Conservation (phyloP, 2,329 filamentous ascomycete genomes). For the Ophiognomonia clavigignenti-juglandacearum region DNA sequence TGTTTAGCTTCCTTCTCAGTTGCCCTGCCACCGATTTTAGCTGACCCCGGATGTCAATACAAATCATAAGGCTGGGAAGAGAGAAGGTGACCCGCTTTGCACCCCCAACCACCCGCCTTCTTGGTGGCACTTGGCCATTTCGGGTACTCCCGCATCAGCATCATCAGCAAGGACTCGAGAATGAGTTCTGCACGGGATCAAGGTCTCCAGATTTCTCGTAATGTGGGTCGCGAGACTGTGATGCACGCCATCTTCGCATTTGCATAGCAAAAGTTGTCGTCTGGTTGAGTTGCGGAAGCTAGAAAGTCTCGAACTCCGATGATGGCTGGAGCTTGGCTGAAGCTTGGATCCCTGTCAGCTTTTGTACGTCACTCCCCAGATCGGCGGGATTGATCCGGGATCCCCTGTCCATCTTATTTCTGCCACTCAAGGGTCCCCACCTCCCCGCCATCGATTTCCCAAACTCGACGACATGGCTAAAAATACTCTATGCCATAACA, state of each 20-base stretch:
- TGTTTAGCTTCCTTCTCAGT: neutral
- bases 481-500: too few species aligned
- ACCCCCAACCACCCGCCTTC: neutral
- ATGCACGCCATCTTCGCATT: neutral
- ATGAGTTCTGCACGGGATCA: neutral
- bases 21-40: constrained; percentile 3
- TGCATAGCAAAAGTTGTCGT: too few species aligned
- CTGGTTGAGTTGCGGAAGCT: too few species aligned
- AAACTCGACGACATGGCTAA: too few species aligned
- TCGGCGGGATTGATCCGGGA: neutral
- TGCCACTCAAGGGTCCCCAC: neutral
- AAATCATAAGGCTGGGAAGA: neutral
- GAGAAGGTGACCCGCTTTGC: neutral
- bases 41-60: neutral
- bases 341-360: neutral
- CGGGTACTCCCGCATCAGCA: neutral
- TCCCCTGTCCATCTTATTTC: neutral
- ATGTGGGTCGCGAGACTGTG: too few species aligned
- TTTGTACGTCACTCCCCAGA: neutral
- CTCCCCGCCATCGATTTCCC: neutral
- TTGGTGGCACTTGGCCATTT: neutral
- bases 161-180: neutral
- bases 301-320: too few species aligned
- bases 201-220: too few species aligned
- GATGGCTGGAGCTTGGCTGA: too few species aligned